Evolutionary conservation across 2,329 filamentous ascomycete species (phyloP), one percentile per base, ranked within the genome.

Genomic region (Arthrobotrys musiformis): DNA sequence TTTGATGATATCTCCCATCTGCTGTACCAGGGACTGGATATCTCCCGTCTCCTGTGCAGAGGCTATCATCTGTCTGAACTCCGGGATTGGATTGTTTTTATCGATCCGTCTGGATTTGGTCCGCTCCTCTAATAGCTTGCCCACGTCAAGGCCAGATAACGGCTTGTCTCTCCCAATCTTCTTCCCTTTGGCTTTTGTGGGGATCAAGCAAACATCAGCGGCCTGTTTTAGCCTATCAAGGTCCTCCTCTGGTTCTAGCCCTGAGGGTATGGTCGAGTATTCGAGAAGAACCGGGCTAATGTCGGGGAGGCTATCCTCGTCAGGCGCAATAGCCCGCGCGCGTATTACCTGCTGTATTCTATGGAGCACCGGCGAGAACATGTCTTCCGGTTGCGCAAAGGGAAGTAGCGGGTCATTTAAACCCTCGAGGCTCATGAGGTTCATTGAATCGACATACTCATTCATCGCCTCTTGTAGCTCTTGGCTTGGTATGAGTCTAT

Each of bases 361-460:
- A 83, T 98, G 94, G n/a, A 98, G 87, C 3, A 92, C 85, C 2
- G 94, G 93, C 24, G 93, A 93, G 82, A 90, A 98, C 0, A 90
- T 90, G 56, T 97, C 93, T 44, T 97, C 92, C 2, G 67, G 74
- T 46, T 73, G 63, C 6, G 40, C 64, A 37, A 77, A 72, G 0
- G 54, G 33, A 28, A 67, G 37, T 89, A 90, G 92, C 48, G 94
- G 88, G 52, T 95, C 92, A 80, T 97, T 91, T 52, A 86, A 87
- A 8, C 87, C 91, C 81, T 61, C 50, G 1, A 91, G 89, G 0
- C 83, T 86, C 0, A 91, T 91, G 1, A 99, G 85, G 81, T 97
- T 94, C 94, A 99, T 97, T 6, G 89, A 89, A 82, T 98, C 93
- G 6, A 99, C 93, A 80, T 94, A 98, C 79, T 93, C 89, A 82